A percentile compares a stretch with the other conserved stretches of the same genome.
phyloP scores from a whole-genome alignment of 2,329 filamentous ascomycete genomes.

The Exserohilum turcica region DNA sequence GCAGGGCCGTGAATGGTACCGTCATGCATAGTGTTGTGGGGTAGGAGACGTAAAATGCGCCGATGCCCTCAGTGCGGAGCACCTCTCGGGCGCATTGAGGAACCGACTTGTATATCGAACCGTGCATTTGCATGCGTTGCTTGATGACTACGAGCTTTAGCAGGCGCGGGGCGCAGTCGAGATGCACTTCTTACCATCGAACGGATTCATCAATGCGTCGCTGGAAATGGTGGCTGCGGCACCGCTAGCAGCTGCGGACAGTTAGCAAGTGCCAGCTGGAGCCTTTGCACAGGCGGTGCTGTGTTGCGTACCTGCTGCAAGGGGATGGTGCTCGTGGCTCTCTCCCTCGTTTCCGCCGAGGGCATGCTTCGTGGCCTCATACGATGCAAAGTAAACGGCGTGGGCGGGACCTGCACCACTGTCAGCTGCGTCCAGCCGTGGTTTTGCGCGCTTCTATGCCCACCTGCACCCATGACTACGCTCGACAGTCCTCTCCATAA shows the following conservation, averaged over 20 bases:
- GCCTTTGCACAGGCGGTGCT: conserved; percentile 2
- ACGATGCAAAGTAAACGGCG: conserved; percentile 97
- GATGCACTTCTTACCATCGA: conserved; percentile 73
- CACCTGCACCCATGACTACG: conserved; percentile 92
- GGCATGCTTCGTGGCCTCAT: conserved; percentile 94
- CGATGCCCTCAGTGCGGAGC: conserved; percentile 83
- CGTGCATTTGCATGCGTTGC: conserved; percentile 98
- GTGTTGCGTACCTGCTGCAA: conserved; percentile 76
- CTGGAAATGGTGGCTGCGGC: conserved; percentile 95
- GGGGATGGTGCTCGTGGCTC: conserved; percentile 85
- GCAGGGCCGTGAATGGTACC: conserved; percentile 93
- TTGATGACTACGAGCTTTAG: conserved; percentile 77
- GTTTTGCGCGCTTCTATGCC: conserved; percentile 22
- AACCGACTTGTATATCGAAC: conserved; percentile 89
- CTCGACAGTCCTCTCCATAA: conserved; percentile 97
- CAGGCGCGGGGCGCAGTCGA: conserved; percentile 1
- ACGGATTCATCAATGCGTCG: conserved; percentile 98
- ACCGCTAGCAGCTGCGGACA: conserved; percentile 76
- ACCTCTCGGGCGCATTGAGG: conserved; percentile 85
- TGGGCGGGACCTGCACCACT: conserved; percentile 80
- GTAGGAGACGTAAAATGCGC: conserved; percentile 97
- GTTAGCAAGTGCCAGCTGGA: conserved; percentile 42
- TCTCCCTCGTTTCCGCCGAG: conserved; percentile 90
- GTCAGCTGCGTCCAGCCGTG: conserved; percentile 29
- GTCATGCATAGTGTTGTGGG: conserved; percentile 98